Percentiles rank a stretch among this genome's conserved stretches.
phyloP scores from a whole-genome alignment of 2,329 filamentous ascomycete species.

The Penicillium aurantiogriseum region DNA sequence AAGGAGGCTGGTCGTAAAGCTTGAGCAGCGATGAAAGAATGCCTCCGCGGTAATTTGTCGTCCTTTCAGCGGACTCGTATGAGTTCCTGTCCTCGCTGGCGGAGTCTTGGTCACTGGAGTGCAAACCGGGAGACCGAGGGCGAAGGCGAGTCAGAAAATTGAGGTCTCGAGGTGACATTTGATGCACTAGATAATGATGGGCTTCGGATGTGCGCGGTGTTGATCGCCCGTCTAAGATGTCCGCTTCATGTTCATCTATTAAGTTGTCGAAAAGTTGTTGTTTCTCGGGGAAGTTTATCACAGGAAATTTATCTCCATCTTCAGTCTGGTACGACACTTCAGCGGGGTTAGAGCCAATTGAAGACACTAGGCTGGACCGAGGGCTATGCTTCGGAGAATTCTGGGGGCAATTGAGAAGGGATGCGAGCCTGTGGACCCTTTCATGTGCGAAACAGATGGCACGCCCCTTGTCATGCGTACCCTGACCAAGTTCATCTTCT shows the following conservation, averaged over 20 bases:
- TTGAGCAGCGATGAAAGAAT: slow-evolving; percentile 71
- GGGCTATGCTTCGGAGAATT: slow-evolving; percentile 33
- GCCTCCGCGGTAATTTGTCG: slow-evolving; percentile 68
- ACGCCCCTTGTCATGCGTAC: slow-evolving; percentile 34
- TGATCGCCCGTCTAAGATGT: slow-evolving; percentile 27
- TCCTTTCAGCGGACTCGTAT: slow-evolving; percentile 61
- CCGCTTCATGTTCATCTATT: slow-evolving; percentile 34
- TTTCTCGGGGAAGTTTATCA: slow-evolving; percentile 37
- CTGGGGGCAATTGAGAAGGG: slow-evolving; percentile 32
- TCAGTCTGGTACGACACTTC: slow-evolving; percentile 28
- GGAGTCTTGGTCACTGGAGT: slow-evolving; percentile 34
- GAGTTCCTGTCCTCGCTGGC: slow-evolving; percentile 46
- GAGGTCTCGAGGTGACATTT: slow-evolving; percentile 39
- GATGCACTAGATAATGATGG: slow-evolving; percentile 34
- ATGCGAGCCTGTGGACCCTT: slow-evolving; percentile 35
- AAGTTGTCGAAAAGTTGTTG: slow-evolving; percentile 31
- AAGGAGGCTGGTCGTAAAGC: slow-evolving; percentile 57
- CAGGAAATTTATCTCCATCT: slow-evolving; percentile 37
- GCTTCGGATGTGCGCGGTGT: slow-evolving; percentile 33
- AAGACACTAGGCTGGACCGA: slow-evolving; percentile 22
- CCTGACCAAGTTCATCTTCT: slow-evolving; percentile 27
- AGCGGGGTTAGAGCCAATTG: slow-evolving; percentile 30
- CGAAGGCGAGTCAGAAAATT: slow-evolving; percentile 34
- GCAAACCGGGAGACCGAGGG: slow-evolving; percentile 31
- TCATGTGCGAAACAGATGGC: slow-evolving; percentile 37